Evolutionary conservation across 805 yeast genomes (phyloP).

Genomic region (Saturnispora besseyi): DNA sequence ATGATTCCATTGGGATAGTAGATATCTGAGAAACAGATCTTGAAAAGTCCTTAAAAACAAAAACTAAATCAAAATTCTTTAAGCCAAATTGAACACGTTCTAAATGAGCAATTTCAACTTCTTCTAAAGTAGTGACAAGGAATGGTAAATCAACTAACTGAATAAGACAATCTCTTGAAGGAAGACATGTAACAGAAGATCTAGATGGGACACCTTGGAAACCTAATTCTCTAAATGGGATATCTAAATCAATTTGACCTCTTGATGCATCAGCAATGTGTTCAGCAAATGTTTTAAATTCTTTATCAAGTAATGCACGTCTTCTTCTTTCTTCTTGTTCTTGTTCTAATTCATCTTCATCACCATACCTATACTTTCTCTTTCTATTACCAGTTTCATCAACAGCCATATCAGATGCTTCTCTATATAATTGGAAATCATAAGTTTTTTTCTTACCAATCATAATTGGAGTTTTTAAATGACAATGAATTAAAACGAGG

Average conservation of each 20-base stretch:
- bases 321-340: conserved; percentile 97
- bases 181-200: conserved; percentile 90
- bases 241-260: conserved; percentile 79
- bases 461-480: conserved; percentile 85
- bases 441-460: conserved; percentile 92
- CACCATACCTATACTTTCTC: conserved; percentile 83
- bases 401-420: conserved; percentile 90
- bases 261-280: conserved; percentile 80
- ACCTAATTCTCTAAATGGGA: conserved; percentile 92
- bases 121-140: conserved; percentile 80
- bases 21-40: conserved; percentile 87
- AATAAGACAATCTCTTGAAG: conserved; percentile 92
- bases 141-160: conserved; percentile 95
- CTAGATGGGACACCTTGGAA: conserved; percentile 97
- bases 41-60: conserved; percentile 84
- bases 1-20: conserved; percentile 85
- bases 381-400: conserved; percentile 96
- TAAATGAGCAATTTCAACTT: conserved; percentile 87
- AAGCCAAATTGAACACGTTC: conserved; percentile 97
- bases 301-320: conserved; percentile 83
- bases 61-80: conserved; percentile 94
- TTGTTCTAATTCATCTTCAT: conserved; percentile 96
- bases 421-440: conserved; percentile 94
- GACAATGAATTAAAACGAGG: conserved; percentile 86
- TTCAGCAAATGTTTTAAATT: conserved; percentile 83